Base-by-base conservation (phyloP, 2,329 filamentous ascomycete species). In the Juglanconis sp. region DNA sequence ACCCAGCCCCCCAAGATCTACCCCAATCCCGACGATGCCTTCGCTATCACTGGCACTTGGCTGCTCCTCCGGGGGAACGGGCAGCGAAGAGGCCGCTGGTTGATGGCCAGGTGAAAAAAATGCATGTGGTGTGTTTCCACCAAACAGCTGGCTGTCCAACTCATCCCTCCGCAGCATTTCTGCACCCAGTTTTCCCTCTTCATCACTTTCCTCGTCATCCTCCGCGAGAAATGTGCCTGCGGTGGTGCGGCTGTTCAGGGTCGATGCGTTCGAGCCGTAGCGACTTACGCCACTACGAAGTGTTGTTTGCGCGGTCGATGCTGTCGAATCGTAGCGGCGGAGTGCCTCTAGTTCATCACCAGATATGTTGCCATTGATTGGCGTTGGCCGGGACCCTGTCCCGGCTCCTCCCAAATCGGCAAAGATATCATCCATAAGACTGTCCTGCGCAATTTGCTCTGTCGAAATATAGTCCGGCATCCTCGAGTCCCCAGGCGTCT, bases 111-210 rank as follows among this genome's bases (percentile, higher is more conserved):
- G 40, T 24, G 72, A 67, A 7, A 71, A 73, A 67, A 74, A 80
- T 74, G 70, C 73, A 66, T 79, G 72, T 67, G 79, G 70, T 66
- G 77, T 75, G 15, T 81, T 79, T 65, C 81, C 79, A 68, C 84
- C 87, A 66, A 84, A 83, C 60, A 84, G 81, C 53, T 86, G 85
- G 54, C 87, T 86, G 62, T 96, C 90, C 71, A 92, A 85, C 63
- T 96, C 92, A 4, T 92, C 92, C 75, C 93, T 86, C 61, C 87
- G 87, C 82, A 98, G 86, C 65, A 92, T 92, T 70, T 90, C 84
- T 55, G 96, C 77, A 15, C 95, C 94, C 62, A 91, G 91, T 44
- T 89, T 87, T 24, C 90, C 94, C 73, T 97, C 94, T 0, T 90
- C 87, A 70, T 98, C 94, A 69, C 92, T 96, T 53, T 96, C 92